Conservation (phyloP, 1,284 basidiomycete species). For the Ganoderma leucocontextum region DNA sequence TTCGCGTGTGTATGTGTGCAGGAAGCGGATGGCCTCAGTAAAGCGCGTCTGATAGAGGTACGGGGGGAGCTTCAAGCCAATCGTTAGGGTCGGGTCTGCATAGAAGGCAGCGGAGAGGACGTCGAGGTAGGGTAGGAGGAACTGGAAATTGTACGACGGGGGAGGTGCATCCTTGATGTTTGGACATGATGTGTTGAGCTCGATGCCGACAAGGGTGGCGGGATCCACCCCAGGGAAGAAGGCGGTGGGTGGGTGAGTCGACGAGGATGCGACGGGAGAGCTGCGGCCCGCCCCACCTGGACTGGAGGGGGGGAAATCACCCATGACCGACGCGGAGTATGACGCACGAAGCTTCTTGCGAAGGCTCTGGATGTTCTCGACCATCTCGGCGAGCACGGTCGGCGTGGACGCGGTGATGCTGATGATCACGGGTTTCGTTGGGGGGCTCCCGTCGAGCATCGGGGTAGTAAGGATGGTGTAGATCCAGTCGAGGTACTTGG, state of each 20-base stretch:
- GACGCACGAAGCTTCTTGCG: slow-evolving; percentile 51
- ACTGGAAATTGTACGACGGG: slow-evolving; percentile 64
- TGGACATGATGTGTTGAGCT: slow-evolving; percentile 84
- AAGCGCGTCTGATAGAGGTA: slow-evolving; percentile 74
- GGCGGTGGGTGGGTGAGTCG: slow-evolving; percentile 10
- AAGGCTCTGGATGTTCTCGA: slow-evolving; percentile 63
- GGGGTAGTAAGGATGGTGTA: slow-evolving; percentile 53
- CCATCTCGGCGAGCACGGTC: slow-evolving; percentile 59
- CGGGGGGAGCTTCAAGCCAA: slow-evolving; percentile 86
- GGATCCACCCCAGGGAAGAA: slow-evolving; percentile 26
- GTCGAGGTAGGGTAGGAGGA: slow-evolving; percentile 56
- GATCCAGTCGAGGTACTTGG: slow-evolving; percentile 70
- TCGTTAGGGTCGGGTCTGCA: slow-evolving; percentile 61
- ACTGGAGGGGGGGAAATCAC: slow-evolving; percentile 26
- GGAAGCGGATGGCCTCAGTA: slow-evolving; percentile 54
- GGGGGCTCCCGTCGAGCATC: slow-evolving; percentile 36
- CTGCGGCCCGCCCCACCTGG: slow-evolving; percentile 18
- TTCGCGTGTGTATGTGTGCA: slow-evolving; percentile 47
- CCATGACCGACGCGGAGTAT: slow-evolving; percentile 27
- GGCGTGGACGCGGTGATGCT: slow-evolving; percentile 73
- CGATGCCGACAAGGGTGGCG: slow-evolving; percentile 56
- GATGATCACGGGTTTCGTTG: slow-evolving; percentile 74
- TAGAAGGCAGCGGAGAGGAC: slow-evolving; percentile 57
- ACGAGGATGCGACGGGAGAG: slow-evolving; percentile 20
- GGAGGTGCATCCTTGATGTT: slow-evolving; percentile 75